phyloP scores from a whole-genome alignment of 345 rosid species.

The Syzygium aqueum region DNA sequence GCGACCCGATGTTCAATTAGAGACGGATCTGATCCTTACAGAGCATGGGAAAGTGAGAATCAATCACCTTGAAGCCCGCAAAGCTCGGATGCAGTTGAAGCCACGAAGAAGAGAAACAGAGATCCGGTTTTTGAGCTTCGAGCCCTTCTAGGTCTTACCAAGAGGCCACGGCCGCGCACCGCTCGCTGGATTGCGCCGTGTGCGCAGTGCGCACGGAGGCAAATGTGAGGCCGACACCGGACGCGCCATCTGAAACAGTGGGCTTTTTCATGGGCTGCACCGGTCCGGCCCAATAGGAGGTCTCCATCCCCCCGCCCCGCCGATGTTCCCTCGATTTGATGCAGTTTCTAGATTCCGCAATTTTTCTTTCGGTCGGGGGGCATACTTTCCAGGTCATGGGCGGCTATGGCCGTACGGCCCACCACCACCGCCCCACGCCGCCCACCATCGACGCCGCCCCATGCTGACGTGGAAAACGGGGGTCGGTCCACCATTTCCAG shows the following conservation, averaged over 20 bases:
- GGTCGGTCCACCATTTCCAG: neutral
- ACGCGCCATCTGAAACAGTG: neutral
- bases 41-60: neutral
- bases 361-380: neutral
- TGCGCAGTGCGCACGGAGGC: neutral
- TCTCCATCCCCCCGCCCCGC: neutral
- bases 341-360: neutral
- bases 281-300: neutral
- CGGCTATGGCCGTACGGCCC: neutral
- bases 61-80: neutral
- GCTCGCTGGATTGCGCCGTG: neutral
- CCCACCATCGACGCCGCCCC: neutral
- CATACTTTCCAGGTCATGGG: conserved; percentile 5
- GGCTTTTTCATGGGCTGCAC: neutral
- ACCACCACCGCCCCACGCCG: neutral
- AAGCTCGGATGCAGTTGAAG: neutral
- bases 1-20: neutral
- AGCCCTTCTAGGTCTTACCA: neutral
- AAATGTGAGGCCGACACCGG: neutral
- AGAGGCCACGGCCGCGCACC: neutral
- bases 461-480: neutral
- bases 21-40: neutral
- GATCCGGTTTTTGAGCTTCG: neutral
- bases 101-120: neutral
- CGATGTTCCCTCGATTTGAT: neutral